Evolutionary conservation across 2,329 filamentous ascomycete genomes (phyloP).

Genomic region (Epichloe hybrida): DNA sequence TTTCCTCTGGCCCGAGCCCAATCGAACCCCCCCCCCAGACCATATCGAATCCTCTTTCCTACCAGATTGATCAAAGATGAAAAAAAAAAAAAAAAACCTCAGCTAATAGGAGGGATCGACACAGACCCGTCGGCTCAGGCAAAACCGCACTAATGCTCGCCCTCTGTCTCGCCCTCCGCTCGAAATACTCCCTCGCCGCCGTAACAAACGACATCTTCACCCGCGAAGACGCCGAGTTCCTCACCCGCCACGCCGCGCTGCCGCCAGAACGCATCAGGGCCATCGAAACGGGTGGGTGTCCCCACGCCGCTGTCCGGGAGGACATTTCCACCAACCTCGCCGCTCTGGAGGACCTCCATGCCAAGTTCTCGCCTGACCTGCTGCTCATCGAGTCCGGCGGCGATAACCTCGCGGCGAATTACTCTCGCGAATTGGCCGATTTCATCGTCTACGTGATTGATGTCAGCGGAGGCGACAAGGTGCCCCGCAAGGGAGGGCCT

Average conservation of each 20-base stretch:
- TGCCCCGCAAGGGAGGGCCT: conserved; percentile 87
- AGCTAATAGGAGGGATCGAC: neutral
- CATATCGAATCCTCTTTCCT: too few species aligned
- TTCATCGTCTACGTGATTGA: conserved; percentile 99
- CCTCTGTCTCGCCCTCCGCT: conserved; percentile 72
- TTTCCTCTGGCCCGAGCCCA: too few species aligned
- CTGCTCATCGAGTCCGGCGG: conserved; percentile 91
- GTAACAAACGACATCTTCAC: conserved; percentile 99
- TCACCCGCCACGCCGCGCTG: conserved; percentile 74
- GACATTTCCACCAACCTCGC: conserved; percentile 91
- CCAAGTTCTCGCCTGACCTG: conserved; percentile 64
- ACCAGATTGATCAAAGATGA: too few species aligned
- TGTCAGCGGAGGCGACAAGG: conserved; percentile 90
- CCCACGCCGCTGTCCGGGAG: conserved; percentile 92
- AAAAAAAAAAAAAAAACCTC: too few species aligned
- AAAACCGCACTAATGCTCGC: conserved; percentile 96
- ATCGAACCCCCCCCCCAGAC: too few species aligned
- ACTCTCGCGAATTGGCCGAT: conserved; percentile 85
- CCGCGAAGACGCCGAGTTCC: conserved; percentile 93
- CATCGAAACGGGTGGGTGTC: conserved; percentile 95
- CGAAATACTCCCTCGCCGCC: conserved; percentile 74
- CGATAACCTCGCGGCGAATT: conserved; percentile 95
- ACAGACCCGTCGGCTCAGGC: conserved; percentile 83
- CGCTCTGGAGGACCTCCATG: conserved; percentile 79
- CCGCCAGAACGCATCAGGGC: conserved; percentile 75